Conservation (phyloP, 2,329 filamentous ascomycete species). For the Fusarium sp. region DNA sequence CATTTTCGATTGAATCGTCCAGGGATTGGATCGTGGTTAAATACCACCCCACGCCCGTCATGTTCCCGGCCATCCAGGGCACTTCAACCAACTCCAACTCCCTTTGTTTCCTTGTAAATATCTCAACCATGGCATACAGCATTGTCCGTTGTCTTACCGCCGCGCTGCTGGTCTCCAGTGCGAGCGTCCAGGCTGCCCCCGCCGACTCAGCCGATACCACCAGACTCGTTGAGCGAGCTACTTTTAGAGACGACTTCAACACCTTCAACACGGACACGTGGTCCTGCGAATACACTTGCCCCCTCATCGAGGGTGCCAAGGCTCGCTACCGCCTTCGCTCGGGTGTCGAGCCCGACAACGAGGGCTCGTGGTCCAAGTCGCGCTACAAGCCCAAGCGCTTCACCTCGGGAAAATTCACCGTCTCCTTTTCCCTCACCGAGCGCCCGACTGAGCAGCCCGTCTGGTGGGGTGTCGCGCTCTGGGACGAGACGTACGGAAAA, state of each 20-base stretch:
- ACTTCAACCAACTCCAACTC: neutral
- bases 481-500: constrained; percentile 18
- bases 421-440: constrained; percentile 27
- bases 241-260: constrained; percentile 32
- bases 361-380: constrained; percentile 38
- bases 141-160: constrained; percentile 3
- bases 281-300: constrained; percentile 37
- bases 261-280: constrained; percentile 25
- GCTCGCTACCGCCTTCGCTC: constrained; percentile 28
- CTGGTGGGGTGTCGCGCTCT: constrained; percentile 42
- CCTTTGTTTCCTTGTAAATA: neutral
- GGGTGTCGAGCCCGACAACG: constrained; percentile 16
- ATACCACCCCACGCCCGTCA: neutral
- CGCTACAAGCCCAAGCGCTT: constrained; percentile 31
- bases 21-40: neutral
- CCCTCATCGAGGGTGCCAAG: constrained; percentile 33
- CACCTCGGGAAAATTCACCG: constrained; percentile 35
- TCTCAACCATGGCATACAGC: neutral
- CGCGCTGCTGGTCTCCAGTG: constrained; percentile 10
- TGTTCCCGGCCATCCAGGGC: neutral
- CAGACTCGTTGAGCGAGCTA: neutral
- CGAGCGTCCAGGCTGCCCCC: constrained; percentile 13
- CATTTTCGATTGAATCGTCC: neutral
- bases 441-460: constrained; percentile 22
- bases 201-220: neutral